phyloP scores from a whole-genome alignment of 2,329 filamentous ascomycete species.

The Neopestalotiopsis sp. region DNA sequence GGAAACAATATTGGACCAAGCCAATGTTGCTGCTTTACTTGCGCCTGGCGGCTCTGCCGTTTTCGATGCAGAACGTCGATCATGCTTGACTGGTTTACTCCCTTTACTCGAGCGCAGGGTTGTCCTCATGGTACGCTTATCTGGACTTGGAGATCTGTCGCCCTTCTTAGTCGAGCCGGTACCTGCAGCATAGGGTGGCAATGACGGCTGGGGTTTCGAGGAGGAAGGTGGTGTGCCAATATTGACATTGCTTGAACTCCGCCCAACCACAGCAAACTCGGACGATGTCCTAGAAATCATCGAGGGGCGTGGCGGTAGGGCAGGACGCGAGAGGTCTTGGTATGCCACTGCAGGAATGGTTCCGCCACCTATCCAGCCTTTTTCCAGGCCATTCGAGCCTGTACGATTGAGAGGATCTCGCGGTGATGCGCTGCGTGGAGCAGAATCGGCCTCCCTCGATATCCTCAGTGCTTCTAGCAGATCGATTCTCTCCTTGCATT shows the following conservation, averaged over 20 bases:
- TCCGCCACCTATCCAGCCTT: constrained; percentile 77
- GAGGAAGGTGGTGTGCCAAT: constrained; percentile 32
- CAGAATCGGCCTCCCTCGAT: constrained; percentile 54
- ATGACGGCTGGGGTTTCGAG: constrained; percentile 25
- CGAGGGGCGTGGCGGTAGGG: constrained; percentile 61
- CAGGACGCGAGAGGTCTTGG: constrained; percentile 76
- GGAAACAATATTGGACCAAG: constrained; percentile 58
- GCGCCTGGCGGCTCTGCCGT: constrained; percentile 56
- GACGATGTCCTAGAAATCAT: constrained; percentile 59
- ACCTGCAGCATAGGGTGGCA: constrained; percentile 38
- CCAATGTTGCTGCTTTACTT: constrained; percentile 67
- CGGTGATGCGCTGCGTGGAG: constrained; percentile 32
- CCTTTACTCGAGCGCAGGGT: constrained; percentile 59
- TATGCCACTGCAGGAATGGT: constrained; percentile 84
- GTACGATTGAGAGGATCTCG: constrained; percentile 22
- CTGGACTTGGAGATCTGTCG: constrained; percentile 59
- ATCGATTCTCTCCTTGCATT: constrained; percentile 93
- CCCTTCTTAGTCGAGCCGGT: constrained; percentile 38
- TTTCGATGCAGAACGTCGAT: constrained; percentile 46
- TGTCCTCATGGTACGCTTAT: constrained; percentile 66
- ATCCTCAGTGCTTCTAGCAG: constrained; percentile 80
- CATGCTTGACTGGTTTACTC: constrained; percentile 46
- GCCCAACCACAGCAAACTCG: constrained; percentile 48
- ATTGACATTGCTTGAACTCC: constrained; percentile 29
- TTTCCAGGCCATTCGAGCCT: constrained; percentile 31